Evolutionary conservation across 371 early-diverging fungal species (phyloP).

Genomic region (Syncephalis fuscata): DNA sequence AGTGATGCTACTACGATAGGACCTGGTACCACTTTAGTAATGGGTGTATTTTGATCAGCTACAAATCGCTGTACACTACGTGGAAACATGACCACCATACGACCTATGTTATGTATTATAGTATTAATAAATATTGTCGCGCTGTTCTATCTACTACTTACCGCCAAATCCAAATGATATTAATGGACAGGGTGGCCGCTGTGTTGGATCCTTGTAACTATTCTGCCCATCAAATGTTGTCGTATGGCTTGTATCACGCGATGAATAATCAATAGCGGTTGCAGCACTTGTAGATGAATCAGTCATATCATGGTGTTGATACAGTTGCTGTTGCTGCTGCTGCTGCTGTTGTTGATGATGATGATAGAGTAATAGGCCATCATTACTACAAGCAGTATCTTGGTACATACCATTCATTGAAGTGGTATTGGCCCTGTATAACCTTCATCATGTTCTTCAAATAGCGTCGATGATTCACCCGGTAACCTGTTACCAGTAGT

Average conservation of each 20-base stretch:
- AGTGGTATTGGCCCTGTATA: no score
- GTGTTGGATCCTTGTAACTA: no score
- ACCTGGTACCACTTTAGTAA: conserved; percentile 36
- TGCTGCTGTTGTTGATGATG: conserved; percentile 4
- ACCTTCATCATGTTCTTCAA: no score
- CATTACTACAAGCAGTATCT: conserved; percentile 1
- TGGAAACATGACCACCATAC: conserved; percentile 52
- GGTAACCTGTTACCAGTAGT: not conserved
- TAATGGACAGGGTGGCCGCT: conserved; percentile 30
- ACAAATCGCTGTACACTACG: conserved; percentile 45
- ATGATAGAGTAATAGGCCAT: not conserved
- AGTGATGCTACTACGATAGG: conserved; percentile 29
- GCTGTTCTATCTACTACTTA: conserved; percentile 8
- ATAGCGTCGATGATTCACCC: not conserved
- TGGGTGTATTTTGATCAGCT: conserved; percentile 13
- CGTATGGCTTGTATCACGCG: no score
- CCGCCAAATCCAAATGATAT: conserved; percentile 81
- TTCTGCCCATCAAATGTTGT: no score
- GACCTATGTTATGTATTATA: no score
- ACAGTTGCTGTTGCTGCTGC: conserved; percentile 6
- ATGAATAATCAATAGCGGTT: no score
- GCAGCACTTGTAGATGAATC: no score
- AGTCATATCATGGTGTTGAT: no score
- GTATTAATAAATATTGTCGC: no score
- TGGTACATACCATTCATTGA: not conserved